Conservation (phyloP, 2,329 filamentous ascomycete genomes). For the Epicoccum sorghinum region DNA sequence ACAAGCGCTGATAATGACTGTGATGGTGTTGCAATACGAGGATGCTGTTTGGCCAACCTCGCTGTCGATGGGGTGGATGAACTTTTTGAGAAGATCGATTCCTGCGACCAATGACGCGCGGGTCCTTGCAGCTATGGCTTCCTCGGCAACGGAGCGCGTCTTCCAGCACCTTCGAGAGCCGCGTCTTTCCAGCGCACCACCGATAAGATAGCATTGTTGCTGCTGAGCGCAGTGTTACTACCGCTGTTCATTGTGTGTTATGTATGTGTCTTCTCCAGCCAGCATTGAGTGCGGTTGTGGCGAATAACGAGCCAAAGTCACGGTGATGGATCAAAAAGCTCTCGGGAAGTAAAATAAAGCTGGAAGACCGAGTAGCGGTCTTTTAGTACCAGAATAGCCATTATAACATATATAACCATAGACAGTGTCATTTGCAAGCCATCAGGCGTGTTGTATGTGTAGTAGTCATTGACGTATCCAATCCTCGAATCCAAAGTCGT, state of each 20-base stretch:
- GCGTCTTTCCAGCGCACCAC: slow-evolving; percentile 2
- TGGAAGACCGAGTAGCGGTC: not conserved
- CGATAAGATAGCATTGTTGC: not conserved
- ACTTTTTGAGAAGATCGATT: slow-evolving; percentile 11
- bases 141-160: slow-evolving; percentile 26
- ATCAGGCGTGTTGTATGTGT: slow-evolving; percentile 10
- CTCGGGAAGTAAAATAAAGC: slow-evolving; percentile 1
- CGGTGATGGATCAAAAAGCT: slow-evolving; percentile 1
- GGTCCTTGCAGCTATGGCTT: slow-evolving; percentile 12
- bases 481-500: slow-evolving; percentile 1
- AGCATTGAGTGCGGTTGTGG: not conserved
- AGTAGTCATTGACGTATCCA: slow-evolving; percentile 10
- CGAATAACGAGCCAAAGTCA: not conserved
- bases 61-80: slow-evolving; percentile 16
- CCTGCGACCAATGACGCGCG: slow-evolving; percentile 23
- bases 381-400: slow-evolving; percentile 4
- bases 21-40: slow-evolving; percentile 17
- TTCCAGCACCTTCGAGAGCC: slow-evolving; percentile 35
- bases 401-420: slow-evolving; percentile 2
- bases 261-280: too few relatives aligned
- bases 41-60: slow-evolving; percentile 1
- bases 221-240: not conserved
- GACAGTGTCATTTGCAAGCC: slow-evolving; percentile 4
- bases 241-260: not conserved
- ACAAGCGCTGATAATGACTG: slow-evolving; percentile 17